A percentile compares a stretch with the other conserved stretches of the same genome.
Conservation (phyloP, 768 basidiomycete species). For the Calocera cornea region DNA sequence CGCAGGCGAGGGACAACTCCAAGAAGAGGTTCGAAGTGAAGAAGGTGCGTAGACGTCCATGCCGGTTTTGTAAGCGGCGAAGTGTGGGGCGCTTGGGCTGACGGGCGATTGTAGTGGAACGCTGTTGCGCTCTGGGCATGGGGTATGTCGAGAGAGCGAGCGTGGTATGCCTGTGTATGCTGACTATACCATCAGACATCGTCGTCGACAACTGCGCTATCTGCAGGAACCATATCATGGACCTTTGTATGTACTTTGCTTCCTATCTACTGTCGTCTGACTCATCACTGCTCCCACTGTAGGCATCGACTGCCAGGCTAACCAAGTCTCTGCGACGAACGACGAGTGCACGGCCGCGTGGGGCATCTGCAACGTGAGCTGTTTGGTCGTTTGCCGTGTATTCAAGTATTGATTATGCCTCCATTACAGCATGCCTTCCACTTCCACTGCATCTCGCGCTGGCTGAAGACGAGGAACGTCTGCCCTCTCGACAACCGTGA, state of each 20-base stretch:
- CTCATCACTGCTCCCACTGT: neutral
- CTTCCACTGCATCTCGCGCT: constrained; percentile 98
- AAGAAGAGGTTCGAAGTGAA: constrained; percentile 96
- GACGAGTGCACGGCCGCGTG: constrained; percentile 98
- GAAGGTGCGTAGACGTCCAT: constrained; percentile 48
- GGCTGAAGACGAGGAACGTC: constrained; percentile 95
- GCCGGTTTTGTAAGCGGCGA: neutral
- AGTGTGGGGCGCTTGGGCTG: neutral
- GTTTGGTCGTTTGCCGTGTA: constrained; percentile 1
- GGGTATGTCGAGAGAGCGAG: constrained; percentile 41
- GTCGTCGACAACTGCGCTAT: constrained; percentile 99
- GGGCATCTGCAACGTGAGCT: constrained; percentile 91
- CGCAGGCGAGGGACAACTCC: constrained; percentile 29
- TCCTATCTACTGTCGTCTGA: neutral
- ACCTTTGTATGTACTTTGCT: constrained; percentile 65
- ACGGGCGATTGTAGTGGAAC: constrained; percentile 64
- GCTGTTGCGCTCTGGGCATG: constrained; percentile 98
- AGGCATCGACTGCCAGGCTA: constrained; percentile 99
- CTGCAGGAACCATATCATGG: constrained; percentile 99
- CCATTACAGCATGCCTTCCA: constrained; percentile 83
- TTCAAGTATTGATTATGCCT: neutral
- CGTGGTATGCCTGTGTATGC: neutral
- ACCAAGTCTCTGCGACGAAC: constrained; percentile 90
- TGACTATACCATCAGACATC: constrained; percentile 49
- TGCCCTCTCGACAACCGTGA: constrained; percentile 92